These are phyloP conservation scores for Stemphylium beticola DNA, from an alignment of 2,329 filamentous ascomycete genomes.

Conservation along the genomic window DNA sequence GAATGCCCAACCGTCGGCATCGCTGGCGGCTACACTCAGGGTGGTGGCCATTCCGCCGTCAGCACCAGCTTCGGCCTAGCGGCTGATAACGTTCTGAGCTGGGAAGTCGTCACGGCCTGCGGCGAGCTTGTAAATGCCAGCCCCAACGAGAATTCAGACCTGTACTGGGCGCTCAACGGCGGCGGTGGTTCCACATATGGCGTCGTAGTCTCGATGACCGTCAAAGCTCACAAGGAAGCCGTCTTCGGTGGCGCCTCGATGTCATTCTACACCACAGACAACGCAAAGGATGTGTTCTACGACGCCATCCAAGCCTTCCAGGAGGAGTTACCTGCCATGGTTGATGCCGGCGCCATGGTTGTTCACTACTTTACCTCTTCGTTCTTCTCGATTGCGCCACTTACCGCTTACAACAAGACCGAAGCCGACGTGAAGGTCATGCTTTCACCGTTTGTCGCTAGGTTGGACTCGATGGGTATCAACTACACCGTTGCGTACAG, in stretches of 20 bases:
- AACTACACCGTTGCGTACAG: slow-evolving; percentile 21
- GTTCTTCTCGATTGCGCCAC: slow-evolving; percentile 26
- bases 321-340: slow-evolving; percentile 26
- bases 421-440: slow-evolving; percentile 19
- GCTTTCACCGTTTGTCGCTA: slow-evolving; percentile 23
- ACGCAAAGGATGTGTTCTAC: slow-evolving; percentile 21
- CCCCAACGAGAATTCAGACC: slow-evolving; percentile 21
- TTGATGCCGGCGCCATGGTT: slow-evolving; percentile 26
- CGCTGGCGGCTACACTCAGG: slow-evolving; percentile 37
- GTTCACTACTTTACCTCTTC: slow-evolving; percentile 23
- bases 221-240: slow-evolving; percentile 28
- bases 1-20: slow-evolving; percentile 54
- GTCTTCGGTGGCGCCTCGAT: slow-evolving; percentile 23
- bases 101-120: slow-evolving; percentile 32
- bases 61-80: slow-evolving; percentile 50
- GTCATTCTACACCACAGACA: slow-evolving; percentile 18
- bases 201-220: slow-evolving; percentile 29
- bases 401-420: slow-evolving; percentile 29
- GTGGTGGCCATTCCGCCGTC: slow-evolving; percentile 61
- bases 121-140: slow-evolving; percentile 28
- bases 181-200: slow-evolving; percentile 38
- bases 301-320: slow-evolving; percentile 27
- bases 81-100: slow-evolving; percentile 31
- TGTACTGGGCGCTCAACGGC: slow-evolving; percentile 39
- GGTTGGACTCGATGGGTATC: slow-evolving; percentile 17